phyloP scores from a whole-genome alignment of 2,329 filamentous ascomycete species.

The Aureobasidium sp. region DNA sequence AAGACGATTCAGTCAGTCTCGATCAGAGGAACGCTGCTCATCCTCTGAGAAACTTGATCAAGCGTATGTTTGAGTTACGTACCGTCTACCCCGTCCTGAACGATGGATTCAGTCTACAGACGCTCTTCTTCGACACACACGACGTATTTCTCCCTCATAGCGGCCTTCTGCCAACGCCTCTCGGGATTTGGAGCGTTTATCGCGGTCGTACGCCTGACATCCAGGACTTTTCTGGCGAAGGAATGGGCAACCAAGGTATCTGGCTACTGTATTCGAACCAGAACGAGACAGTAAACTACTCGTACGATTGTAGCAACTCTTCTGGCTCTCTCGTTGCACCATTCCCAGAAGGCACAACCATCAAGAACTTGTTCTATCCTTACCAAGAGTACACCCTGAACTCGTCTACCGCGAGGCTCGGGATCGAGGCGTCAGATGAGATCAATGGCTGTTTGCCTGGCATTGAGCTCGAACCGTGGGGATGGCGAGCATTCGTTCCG shows the following conservation, averaged over 20 bases:
- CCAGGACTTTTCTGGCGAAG: slow-evolving; percentile 39
- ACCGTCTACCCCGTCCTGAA: slow-evolving; percentile 48
- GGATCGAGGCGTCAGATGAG: slow-evolving; percentile 38
- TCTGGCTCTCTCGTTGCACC: slow-evolving; percentile 46
- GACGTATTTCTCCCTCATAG: slow-evolving; percentile 45
- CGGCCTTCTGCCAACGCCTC: slow-evolving; percentile 44
- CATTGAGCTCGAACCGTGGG: slow-evolving; percentile 47
- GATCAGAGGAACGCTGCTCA: slow-evolving; percentile 57
- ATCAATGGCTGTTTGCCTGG: slow-evolving; percentile 48
- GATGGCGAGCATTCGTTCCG: slow-evolving; percentile 53
- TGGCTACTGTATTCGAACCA: slow-evolving; percentile 47
- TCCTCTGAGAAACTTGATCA: slow-evolving; percentile 52
- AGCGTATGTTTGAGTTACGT: slow-evolving; percentile 54
- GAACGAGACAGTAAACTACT: slow-evolving; percentile 42
- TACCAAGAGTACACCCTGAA: slow-evolving; percentile 47
- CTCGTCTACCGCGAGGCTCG: slow-evolving; percentile 36
- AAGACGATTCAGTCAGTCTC: slow-evolving; percentile 47
- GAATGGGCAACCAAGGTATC: slow-evolving; percentile 29
- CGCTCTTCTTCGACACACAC: slow-evolving; percentile 49
- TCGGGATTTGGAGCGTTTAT: slow-evolving; percentile 52
- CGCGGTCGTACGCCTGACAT: slow-evolving; percentile 40
- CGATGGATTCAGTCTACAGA: slow-evolving; percentile 48
- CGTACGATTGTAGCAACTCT: slow-evolving; percentile 46
- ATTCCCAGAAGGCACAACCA: slow-evolving; percentile 44
- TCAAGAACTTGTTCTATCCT: slow-evolving; percentile 53